Base-by-base conservation (phyloP, 2,329 filamentous ascomycete genomes). In the Trichoderma oligosporum region DNA sequence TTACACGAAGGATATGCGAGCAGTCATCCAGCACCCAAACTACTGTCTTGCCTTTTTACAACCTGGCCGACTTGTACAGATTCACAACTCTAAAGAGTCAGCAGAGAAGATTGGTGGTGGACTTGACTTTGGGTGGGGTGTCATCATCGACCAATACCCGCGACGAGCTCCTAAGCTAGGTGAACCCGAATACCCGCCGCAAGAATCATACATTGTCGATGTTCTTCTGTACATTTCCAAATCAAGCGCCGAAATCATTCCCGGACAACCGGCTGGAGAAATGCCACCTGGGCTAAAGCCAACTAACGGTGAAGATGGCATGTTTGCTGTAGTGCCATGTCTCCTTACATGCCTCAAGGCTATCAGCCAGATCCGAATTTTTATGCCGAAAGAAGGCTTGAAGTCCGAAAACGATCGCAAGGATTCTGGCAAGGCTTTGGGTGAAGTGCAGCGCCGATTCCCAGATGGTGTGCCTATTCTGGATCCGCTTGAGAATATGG, bases 401-500 rank as follows among this genome's bases (percentile, higher is more conserved):
- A 83, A 84, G 62, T 79, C 81, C 2, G 72, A 79, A 3, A 80
- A 87, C n/a, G 83, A 91, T 59, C 82, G 83, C 27, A 76, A 82
- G 1, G 82, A 87, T 14, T 81, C 88, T 47, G 83, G 86, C 57
- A 88, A 88, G 62, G 82, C 79, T 1, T 73, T 97, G 25, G 81
- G 84, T 39, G 93, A 97, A 71, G 86, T 96, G 14, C 83, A 89
- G 72, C 85, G 85, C 63, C 86, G 94, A 24, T 97, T 99, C 75
- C 91, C 92, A 0, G 94, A 99, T 68, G 94, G 94, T 3, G 77
- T 99, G 57, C 88, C 94, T 3, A 80, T 92, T 6, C 76, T 99
- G 16, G 94, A 99, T 67, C 94, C 94, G 0, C 87, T 99, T 36
- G 92, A 97, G 71, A 92, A 97, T 68, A 97, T 99, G 94, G 83